Base-by-base conservation (phyloP, 208 protist genomes). In the Trypanosoma platydactyli region DNA sequence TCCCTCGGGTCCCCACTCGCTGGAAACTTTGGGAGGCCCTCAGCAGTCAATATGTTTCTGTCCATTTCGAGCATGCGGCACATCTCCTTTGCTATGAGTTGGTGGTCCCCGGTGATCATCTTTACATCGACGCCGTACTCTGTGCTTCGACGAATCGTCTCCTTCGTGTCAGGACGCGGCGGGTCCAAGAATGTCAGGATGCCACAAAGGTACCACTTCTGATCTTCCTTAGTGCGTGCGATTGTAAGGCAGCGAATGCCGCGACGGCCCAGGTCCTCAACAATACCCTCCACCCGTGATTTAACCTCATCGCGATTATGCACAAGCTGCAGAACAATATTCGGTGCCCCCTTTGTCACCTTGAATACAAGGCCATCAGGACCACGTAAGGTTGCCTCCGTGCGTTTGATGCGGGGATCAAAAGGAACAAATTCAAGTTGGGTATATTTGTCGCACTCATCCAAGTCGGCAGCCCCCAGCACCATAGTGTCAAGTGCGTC, bases 51-150 rank as follows among this genome's bases (percentile, higher is more conserved):
- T 64, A 98, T 92, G 70, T 97, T 92, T 48, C 77, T 78, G 68
- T 93, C 88, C 80, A 98, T 94, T 38, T 95, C 83, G 22, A 98
- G 76, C 77, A 89, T 82, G 45, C 93, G 82, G 22, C 83, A 85
- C 58, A 96, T 98, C 77, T 98, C 95, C 70, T 92, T 92, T 22
- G 95, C 97, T 64, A 98, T 98, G 46, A 95, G 86, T 69, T 83
- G 45, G 74, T 88, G 81, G 73, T 93, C 97, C 44, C 96, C 96
- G 30, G 97, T 98, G 56, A 98, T 97, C 94, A 98, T 98, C 78
- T 98, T 98, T 27, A 98, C 94, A 35, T 86, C 78, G 24, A 98
- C 85, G 57, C 96, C 94, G 62, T 96, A 87, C 58, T 89, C 71
- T 54, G 86, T 79, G 51, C 85, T 89, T 55, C 80, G 76, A 40